phyloP scores from a whole-genome alignment of 2,329 filamentous ascomycete species.

The Alternaria triticimaculans region DNA sequence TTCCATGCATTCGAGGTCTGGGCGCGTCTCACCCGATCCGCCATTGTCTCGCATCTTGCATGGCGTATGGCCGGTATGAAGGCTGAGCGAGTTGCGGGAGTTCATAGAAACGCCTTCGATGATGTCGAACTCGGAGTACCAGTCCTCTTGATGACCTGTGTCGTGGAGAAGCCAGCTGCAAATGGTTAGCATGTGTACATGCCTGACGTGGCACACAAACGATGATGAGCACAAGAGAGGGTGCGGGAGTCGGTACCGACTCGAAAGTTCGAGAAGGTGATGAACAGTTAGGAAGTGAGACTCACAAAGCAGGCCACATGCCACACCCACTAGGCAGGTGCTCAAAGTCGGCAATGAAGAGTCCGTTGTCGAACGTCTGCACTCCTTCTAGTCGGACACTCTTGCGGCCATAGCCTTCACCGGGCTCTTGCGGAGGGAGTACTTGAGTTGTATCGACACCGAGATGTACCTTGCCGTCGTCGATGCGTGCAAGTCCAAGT shows the following conservation, averaged over 20 bases:
- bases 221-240: neutral
- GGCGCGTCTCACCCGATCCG: constrained; percentile 2
- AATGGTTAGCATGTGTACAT: constrained; percentile 1
- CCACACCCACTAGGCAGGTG: constrained; percentile 40
- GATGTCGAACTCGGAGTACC: constrained; percentile 55
- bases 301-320: constrained; percentile 42
- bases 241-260: neutral
- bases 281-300: neutral
- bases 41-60: constrained; percentile 10
- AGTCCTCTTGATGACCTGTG: constrained; percentile 42
- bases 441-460: constrained; percentile 26
- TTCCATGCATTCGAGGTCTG: neutral
- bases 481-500: constrained; percentile 21
- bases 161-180: constrained; percentile 50
- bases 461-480: constrained; percentile 25
- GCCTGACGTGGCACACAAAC: neutral
- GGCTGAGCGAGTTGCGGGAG: constrained; percentile 25
- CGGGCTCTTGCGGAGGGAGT: neutral
- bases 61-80: constrained; percentile 16
- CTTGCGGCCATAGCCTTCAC: constrained; percentile 24
- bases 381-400: constrained; percentile 32
- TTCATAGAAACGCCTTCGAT: constrained; percentile 49
- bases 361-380: constrained; percentile 27
- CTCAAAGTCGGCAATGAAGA: constrained; percentile 38
- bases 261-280: neutral